Evolutionary conservation across 306 rosid genomes (phyloP).

Genomic region (Casuarina equisetifolia): DNA sequence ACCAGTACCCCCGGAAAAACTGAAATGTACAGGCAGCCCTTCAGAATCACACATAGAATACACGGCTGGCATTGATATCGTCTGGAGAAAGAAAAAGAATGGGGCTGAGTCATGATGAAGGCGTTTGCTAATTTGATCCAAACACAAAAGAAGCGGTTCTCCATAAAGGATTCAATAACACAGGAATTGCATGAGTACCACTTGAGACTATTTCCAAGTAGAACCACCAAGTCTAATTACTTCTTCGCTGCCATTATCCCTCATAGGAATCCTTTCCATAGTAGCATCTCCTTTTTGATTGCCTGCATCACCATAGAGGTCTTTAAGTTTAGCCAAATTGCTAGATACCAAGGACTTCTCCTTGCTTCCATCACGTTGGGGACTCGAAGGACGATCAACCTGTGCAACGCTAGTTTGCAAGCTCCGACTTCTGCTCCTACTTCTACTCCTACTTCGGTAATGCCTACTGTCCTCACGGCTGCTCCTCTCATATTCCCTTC

Average conservation of each 20-base stretch:
- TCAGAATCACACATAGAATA: constrained; percentile 8
- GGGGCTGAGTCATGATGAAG: constrained; percentile 20
- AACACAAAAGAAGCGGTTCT: background rate
- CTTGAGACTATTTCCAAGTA: constrained; percentile 43
- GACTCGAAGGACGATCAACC: constrained; percentile 45
- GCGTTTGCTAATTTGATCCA: constrained; percentile 13
- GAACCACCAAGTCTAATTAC: constrained; percentile 88
- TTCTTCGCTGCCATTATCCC: constrained; percentile 69
- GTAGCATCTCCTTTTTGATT: constrained; percentile 55
- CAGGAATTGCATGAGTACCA: background rate
- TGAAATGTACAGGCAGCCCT: constrained; percentile 37
- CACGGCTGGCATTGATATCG: constrained; percentile 28
- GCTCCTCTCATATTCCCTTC: constrained; percentile 61
- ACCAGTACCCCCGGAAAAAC: background rate
- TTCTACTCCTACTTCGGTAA: constrained; percentile 55
- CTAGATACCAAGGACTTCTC: constrained; percentile 63
- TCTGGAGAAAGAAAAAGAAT: constrained; percentile 9
- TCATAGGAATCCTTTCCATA: constrained; percentile 51
- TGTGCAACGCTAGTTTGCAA: constrained; percentile 55
- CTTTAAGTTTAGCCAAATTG: constrained; percentile 90
- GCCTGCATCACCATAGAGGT: constrained; percentile 82
- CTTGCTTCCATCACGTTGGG: constrained; percentile 55
- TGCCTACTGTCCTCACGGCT: constrained; percentile 50
- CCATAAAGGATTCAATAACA: background rate
- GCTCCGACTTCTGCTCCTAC: constrained; percentile 70